Evolutionary conservation across 139 green algal species (phyloP), one percentile per base, ranked within the genome.

Genomic region (Chlorokybus atmophyticus): DNA sequence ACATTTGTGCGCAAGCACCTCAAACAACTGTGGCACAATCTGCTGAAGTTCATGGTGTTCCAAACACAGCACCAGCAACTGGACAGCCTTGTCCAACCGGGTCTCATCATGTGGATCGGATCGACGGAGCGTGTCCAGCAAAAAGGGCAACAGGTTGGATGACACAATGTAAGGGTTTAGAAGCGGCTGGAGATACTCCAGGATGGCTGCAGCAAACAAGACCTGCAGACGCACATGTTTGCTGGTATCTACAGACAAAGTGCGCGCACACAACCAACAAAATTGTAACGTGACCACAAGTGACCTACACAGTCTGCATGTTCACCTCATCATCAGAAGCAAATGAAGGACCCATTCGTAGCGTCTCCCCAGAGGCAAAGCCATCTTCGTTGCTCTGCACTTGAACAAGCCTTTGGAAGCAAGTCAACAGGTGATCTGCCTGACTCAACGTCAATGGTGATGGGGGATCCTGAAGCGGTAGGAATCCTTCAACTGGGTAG

Each of bases 401-500:
- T n/a, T n/a, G n/a, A n/a, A n/a, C 57, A 26, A 93, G 57, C 21
- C 84, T 57, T 17, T 54, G 38, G 32, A 88, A 28, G 76, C 79
- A 84, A 44, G 29, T 35, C 5, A 68, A 17, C 7, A 87, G 70
- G 64, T 86, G 85, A 2, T 40, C 4, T 0, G 67, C 74, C 3
- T 51, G 24, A 29, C 29, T 5, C 4, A 3, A 4, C 57, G 21
- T 28, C n/a, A 17, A 21, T 10, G 35, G 10, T 7, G 50, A 35
- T 2, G 77, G 76, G 4, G 75, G 57, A 28, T 55, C 39, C 63
- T 90, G 75, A 41, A 94, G 44, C 4, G 88, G 75, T 27, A 38
- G 35, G 52, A 81, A 93, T 2, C 81, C 88, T 0, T 66, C 38
- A 2, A 84, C 58, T 0, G 88, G 83, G 66, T 87, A 83, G 27